Base-by-base conservation (phyloP, 768 basidiomycete genomes). In the Tricholoma saponaceum region DNA sequence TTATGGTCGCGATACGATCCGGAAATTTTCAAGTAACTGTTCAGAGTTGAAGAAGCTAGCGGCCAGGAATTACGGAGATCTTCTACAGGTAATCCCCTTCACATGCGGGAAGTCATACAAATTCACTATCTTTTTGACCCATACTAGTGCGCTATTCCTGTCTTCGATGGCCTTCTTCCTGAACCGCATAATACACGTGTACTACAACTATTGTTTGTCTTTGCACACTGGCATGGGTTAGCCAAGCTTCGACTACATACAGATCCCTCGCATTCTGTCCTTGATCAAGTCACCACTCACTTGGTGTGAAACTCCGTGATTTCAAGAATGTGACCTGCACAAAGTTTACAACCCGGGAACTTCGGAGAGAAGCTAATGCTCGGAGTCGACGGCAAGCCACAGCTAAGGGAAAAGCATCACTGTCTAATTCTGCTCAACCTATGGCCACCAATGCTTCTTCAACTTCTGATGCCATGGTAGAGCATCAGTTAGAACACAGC, bases 1-100 rank as follows among this genome's bases (percentile, higher is more conserved):
- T 14, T 67, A 64, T 54, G 60, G 62, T 2, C 51, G 35, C 4
- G 58, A 52, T 2, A 59, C 65, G 0, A 74, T 76, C 3, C 60
- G 64, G 0, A 51, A 57, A 2, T 75, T 76, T 54, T 35, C 59
- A 3, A 33, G 32, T 0, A 70, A 71, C 32, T 55, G 67, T 0
- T 65, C 69, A 0, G 65, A 68, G 8, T 56, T 72, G 59, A 65
- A 66, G 44, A 61, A 71, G 6, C 39, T 67, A 1, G 65, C 68
- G 3, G 75, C 69, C 0, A 46, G 66, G 0, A 67, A 76, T 33
- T 75, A 67, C 25, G 69, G 74, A 43, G 72, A 76, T 13, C 35
- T 64, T 0, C 37, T 63, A 1, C 57, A 72, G 69, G 65, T 65
- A 43, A 9, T 20, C 41, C 5, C 41, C 10, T 5, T 20, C 20